Evolutionary conservation across 352 stramenopile species (phyloP), one percentile per base, ranked within the genome.

Genomic region (Phytophthora megakarya): DNA sequence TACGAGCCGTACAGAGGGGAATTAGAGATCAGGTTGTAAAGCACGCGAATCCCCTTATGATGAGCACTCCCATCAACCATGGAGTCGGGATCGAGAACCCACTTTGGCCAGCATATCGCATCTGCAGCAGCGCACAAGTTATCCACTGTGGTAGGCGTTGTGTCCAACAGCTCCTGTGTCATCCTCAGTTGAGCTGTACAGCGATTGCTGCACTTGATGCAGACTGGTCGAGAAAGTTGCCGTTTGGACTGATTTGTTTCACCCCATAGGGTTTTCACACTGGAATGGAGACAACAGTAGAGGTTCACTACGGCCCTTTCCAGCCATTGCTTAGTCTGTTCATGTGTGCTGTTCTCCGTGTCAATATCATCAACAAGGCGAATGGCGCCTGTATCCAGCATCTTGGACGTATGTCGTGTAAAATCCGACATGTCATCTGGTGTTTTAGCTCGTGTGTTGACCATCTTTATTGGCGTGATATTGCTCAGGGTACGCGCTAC

Each of bases 181-280:
- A 35, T 22, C 2, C 42, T 25, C 5, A 52, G 26, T 18, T 52
- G 45, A 18, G 45, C 45, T 18, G 45, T 40, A 33, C 45, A 52
- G 7, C 45, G 25, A 18, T 40, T 52, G 11, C 26, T 52, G 28
- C 18, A n/a, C n/a, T 52, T 52, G 11, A 52, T 52, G 23, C 45
- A n/a, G 5, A 52, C 45, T 13, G 16, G 15, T 18, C 45, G 26
- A 11, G 45, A 25, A 28, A 52, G 45, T 5, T 40, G 25, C n/a
- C 26, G 26, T 38, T 28, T 28, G 16, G 45, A 52, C n/a, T 52
- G 45, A 11, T 52, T 52, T 9, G 3, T 15, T 26, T 40, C n/a
- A 10, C 26, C 45, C 45, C 25, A 52, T 18, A 52, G 8, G 3
- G 3, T 5, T n/a, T 40, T 52, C 1, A 26, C 45, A 11, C 28